A percentile compares a stretch with the other conserved stretches of the same genome.
Evolutionary conservation across 2,329 filamentous ascomycete species (phyloP).

Genomic region (Colletotrichum sp.): DNA sequence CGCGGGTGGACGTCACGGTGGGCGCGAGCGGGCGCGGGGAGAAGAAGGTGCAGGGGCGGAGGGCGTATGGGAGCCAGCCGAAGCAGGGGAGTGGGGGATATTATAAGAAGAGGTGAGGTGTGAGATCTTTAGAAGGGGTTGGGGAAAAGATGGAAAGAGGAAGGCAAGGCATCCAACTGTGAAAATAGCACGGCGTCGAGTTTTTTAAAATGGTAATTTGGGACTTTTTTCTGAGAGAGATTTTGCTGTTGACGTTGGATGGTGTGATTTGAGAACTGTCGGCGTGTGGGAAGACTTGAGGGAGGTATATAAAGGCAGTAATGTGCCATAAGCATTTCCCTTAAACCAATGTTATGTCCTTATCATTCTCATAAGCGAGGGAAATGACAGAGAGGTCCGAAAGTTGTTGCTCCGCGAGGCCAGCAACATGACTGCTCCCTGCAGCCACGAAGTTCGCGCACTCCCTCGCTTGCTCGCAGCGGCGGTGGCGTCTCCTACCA

Average conservation of each 20-base stretch:
- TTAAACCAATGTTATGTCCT: too few species aligned
- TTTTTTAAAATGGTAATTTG: constrained; percentile 10
- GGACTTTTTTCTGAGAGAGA: background rate
- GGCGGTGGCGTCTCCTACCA: accelerated
- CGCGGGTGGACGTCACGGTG: constrained; percentile 82
- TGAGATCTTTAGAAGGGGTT: background rate
- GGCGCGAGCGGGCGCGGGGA: constrained; percentile 79
- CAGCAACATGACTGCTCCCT: background rate
- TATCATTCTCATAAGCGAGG: too few species aligned
- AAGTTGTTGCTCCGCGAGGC: background rate
- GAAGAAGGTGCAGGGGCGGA: constrained; percentile 68
- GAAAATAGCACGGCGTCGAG: background rate
- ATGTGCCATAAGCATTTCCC: too few species aligned
- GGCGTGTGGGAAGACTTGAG: too few species aligned
- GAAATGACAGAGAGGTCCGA: accelerated
- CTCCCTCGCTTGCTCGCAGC: background rate
- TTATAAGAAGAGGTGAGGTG: constrained; percentile 38
- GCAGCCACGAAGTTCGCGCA: background rate
- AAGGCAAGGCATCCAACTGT: background rate
- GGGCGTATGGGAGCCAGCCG: constrained; percentile 81
- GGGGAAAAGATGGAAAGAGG: background rate
- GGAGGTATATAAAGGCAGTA: background rate
- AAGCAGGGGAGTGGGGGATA: constrained; percentile 32
- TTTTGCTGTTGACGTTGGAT: background rate
- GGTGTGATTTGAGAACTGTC: background rate